A percentile compares a stretch with the other conserved stretches of the same genome.
These are phyloP conservation scores for Ophiostoma triangulosporum DNA, from an alignment of 2,329 filamentous ascomycete genomes.

Conservation along the genomic window DNA sequence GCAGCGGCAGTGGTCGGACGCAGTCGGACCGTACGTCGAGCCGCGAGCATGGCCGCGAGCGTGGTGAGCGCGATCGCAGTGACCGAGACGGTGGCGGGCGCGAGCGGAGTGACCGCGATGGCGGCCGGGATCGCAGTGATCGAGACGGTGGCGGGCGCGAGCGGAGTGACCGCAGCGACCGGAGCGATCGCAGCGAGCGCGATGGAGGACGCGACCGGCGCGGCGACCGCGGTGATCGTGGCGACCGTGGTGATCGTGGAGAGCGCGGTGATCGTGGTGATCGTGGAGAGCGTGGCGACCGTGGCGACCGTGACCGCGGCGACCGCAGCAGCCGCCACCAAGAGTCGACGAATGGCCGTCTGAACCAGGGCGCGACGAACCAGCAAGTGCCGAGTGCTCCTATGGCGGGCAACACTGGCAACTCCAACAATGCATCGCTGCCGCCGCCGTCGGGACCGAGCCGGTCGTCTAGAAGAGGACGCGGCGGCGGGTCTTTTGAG, in stretches of 20 bases:
- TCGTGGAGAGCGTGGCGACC: neutral
- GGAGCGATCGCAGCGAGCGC: neutral
- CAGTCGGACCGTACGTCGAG: slow-evolving; percentile 28
- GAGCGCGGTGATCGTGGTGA: neutral
- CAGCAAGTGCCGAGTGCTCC: neutral
- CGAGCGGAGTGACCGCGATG: slow-evolving; percentile 17
- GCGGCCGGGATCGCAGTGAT: slow-evolving; percentile 19
- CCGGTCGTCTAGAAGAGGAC: slow-evolving; percentile 17
- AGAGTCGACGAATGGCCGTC: slow-evolving; percentile 49
- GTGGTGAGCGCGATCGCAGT: slow-evolving; percentile 26
- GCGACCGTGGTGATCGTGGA: neutral
- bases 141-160: slow-evolving; percentile 24
- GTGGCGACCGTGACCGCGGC: slow-evolving; percentile 2
- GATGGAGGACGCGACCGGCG: neutral
- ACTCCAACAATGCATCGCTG: slow-evolving; percentile 11
- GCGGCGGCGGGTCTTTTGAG: slow-evolving; percentile 23
- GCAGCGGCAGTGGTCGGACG: slow-evolving; percentile 16
- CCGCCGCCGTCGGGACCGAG: slow-evolving; percentile 14
- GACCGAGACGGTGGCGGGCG: slow-evolving; percentile 17
- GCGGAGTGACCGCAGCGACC: slow-evolving; percentile 21
- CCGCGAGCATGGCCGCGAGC: slow-evolving; percentile 26
- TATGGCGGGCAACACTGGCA: slow-evolving; percentile 23
- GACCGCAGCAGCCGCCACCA: slow-evolving; percentile 25
- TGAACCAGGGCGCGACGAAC: slow-evolving; percentile 29
- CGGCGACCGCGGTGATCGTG: slow-evolving; percentile 17